Evolutionary conservation across 352 stramenopile genomes (phyloP).

Genomic region (Plasmopara halstedii): DNA sequence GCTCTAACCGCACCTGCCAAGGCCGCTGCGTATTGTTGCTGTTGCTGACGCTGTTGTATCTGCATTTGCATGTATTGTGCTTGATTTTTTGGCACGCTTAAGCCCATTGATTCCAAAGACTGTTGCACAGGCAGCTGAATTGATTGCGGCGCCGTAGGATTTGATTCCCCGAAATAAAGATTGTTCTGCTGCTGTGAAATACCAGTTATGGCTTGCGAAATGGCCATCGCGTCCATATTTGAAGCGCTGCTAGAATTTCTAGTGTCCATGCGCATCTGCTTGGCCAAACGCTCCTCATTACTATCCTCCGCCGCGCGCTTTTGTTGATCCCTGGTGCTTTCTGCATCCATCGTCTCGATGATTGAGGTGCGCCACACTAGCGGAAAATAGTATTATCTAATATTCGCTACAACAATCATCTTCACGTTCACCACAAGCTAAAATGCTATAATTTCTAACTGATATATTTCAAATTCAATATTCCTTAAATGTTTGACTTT

Average conservation of each 20-base stretch:
- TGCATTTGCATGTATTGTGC: constrained; percentile 27
- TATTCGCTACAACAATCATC: too few relatives aligned
- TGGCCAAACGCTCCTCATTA: constrained; percentile 20
- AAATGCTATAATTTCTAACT: too few relatives aligned
- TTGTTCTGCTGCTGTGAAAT: constrained; percentile 11
- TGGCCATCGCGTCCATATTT: constrained; percentile 21
- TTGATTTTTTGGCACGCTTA: constrained; percentile 18
- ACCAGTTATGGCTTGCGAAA: constrained; percentile 18
- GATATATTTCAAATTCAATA: too few relatives aligned
- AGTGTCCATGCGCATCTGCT: constrained; percentile 29
- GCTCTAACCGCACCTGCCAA: constrained; percentile 17
- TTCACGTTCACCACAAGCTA: too few relatives aligned
- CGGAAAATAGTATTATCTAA: too few relatives aligned
- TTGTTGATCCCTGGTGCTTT: background rate
- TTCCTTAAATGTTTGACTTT: too few relatives aligned
- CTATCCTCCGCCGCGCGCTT: constrained; percentile 17
- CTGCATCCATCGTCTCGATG: too few relatives aligned
- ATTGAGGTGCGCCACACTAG: too few relatives aligned
- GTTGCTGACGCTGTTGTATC: constrained; percentile 30
- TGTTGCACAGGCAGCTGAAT: constrained; percentile 19
- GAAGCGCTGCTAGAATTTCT: background rate
- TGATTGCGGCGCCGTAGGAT: constrained; percentile 23
- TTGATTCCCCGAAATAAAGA: constrained; percentile 24
- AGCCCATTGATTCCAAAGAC: constrained; percentile 17
- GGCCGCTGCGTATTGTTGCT: constrained; percentile 23